Conservation (phyloP, 1,284 basidiomycete genomes). For the Austroboletus olivaceoglutinosus region DNA sequence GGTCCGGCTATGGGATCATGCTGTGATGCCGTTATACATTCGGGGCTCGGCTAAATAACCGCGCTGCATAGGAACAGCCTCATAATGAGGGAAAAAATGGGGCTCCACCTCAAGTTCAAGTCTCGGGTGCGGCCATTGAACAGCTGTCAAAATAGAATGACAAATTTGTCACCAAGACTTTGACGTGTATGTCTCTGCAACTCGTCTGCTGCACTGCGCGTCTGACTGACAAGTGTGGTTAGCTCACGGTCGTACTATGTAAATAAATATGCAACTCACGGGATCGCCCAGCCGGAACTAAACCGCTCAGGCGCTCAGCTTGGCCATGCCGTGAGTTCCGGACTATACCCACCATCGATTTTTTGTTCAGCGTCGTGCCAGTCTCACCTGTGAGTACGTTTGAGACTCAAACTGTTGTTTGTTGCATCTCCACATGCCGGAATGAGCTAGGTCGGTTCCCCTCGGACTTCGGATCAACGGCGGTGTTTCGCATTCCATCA, state of each 20-base stretch:
- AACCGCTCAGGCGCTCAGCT: no score
- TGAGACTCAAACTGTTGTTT: no score
- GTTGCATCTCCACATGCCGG: not conserved
- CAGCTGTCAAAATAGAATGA: not conserved
- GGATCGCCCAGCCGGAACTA: no score
- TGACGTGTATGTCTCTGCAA: not conserved
- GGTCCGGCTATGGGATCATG: not conserved
- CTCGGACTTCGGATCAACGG: constrained; percentile 1
- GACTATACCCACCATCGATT: not conserved
- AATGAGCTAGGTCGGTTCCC: not conserved
- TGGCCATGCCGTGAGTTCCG: not conserved
- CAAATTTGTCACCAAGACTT: not conserved
- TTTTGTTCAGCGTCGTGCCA: not conserved
- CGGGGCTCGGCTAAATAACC: not conserved
- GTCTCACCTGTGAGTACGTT: not conserved
- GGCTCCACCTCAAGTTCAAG: not conserved
- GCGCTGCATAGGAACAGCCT: not conserved
- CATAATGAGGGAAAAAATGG: not conserved
- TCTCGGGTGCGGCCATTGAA: not conserved
- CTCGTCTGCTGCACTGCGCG: not conserved
- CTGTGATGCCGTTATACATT: constrained; percentile 11
- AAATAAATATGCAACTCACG: not conserved
- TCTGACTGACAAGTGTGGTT: not conserved
- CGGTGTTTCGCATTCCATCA: constrained; percentile 1
- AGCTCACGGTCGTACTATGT: not conserved